Evolutionary conservation across 108 stramenopile species (phyloP).

Genomic region (Hondaea fermentalgiana): DNA sequence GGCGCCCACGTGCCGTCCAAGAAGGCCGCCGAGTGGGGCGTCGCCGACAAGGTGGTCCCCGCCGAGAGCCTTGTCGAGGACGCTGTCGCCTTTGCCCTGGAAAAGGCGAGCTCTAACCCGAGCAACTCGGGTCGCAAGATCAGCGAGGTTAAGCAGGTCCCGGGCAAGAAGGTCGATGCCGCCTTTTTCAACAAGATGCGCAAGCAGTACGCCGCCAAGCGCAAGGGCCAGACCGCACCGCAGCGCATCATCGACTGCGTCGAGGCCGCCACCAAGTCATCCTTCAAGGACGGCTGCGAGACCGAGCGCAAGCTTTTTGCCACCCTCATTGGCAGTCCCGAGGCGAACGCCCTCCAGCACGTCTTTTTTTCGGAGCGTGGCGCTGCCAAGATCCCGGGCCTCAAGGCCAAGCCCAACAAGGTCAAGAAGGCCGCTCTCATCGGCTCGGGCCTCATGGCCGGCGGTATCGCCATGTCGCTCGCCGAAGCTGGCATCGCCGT

Average conservation of each 20-base stretch:
- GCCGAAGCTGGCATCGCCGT: constrained; percentile 76
- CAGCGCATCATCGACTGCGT: constrained; percentile 55
- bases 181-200: constrained; percentile 1
- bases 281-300: constrained; percentile 24
- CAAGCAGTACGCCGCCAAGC: not conserved
- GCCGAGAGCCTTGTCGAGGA: not conserved
- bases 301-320: constrained; percentile 51
- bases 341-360: constrained; percentile 76
- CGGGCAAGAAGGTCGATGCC: not conserved
- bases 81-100: not conserved
- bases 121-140: not conserved
- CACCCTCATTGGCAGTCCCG: constrained; percentile 48
- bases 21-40: constrained; percentile 50
- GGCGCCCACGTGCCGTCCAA: constrained; percentile 49
- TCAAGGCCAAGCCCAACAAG: not conserved
- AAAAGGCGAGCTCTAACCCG: constrained; percentile 23
- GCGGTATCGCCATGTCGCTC: constrained; percentile 85
- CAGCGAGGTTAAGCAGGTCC: not conserved
- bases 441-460: constrained; percentile 92
- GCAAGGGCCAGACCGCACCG: constrained; percentile 18
- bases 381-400: constrained; percentile 36
- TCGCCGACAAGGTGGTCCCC: constrained; percentile 55
- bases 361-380: constrained; percentile 85
- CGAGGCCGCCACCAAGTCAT: constrained; percentile 43
- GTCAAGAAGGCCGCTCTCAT: constrained; percentile 62